phyloP scores from a whole-genome alignment of 805 yeast species.

The Ogataea nitratoaversa region DNA sequence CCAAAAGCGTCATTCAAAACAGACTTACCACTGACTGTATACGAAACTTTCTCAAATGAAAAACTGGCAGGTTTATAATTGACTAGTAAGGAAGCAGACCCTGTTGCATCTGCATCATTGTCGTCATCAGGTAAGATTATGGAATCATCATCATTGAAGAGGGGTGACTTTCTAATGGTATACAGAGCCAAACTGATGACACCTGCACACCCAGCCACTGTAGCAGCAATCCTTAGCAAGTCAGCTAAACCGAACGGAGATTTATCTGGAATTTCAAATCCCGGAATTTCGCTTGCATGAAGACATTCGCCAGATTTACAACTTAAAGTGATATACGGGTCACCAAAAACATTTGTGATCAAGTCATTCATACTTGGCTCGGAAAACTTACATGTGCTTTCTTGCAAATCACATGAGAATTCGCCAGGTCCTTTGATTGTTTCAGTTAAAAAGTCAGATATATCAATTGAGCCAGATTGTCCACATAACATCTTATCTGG shows the following conservation, averaged over 20 bases:
- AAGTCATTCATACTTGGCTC: slow-evolving; percentile 96
- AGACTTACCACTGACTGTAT: slow-evolving; percentile 46
- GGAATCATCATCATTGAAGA: slow-evolving; percentile 39
- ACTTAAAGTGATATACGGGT: slow-evolving; percentile 73
- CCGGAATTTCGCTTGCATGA: slow-evolving; percentile 90
- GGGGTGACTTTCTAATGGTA: slow-evolving; percentile 56
- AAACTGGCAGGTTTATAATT: slow-evolving; percentile 66
- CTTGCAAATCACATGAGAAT: slow-evolving; percentile 68
- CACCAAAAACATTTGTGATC: slow-evolving; percentile 91
- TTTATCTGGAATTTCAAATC: slow-evolving; percentile 66
- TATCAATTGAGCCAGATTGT: slow-evolving; percentile 87
- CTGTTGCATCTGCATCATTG: slow-evolving; percentile 32
- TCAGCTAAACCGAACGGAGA: slow-evolving; percentile 42
- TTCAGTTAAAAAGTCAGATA: slow-evolving; percentile 85
- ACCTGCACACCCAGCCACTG: slow-evolving; percentile 40
- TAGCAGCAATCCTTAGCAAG: slow-evolving; percentile 41
- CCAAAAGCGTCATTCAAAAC: slow-evolving; percentile 71
- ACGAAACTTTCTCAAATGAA: slow-evolving; percentile 69
- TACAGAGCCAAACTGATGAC: slow-evolving; percentile 40
- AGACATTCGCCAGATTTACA: slow-evolving; percentile 90
- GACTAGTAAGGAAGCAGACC: slow-evolving; percentile 34
- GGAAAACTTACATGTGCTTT: slow-evolving; percentile 68
- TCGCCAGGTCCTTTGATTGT: slow-evolving; percentile 93
- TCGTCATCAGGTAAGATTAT: slow-evolving; percentile 25
- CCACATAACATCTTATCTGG: slow-evolving; percentile 96